phyloP scores from a whole-genome alignment of 441 rosid species.

The Erysimum pusillum region DNA sequence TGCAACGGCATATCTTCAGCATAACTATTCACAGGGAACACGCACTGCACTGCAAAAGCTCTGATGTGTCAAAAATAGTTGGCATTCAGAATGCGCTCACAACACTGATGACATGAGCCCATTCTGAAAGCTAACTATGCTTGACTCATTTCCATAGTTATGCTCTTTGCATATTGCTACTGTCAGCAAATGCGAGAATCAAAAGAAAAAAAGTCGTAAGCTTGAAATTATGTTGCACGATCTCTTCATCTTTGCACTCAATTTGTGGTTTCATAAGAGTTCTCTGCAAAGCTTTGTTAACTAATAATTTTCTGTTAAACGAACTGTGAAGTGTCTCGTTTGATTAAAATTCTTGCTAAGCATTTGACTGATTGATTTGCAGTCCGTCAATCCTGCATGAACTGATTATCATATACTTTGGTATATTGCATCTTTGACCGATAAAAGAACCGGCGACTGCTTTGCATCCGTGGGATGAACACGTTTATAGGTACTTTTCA shows the following conservation, averaged over 20 bases:
- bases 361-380: conserved; percentile 14
- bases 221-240: conserved; percentile 2
- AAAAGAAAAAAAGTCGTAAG: conserved; percentile 1
- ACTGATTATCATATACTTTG: not conserved
- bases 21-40: conserved; percentile 9
- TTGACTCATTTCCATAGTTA: conserved; percentile 17
- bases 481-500: conserved; percentile 15
- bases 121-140: conserved; percentile 8
- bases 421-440: conserved; percentile 12
- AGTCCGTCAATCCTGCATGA: not conserved
- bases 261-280: conserved; percentile 1
- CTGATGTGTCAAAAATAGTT: conserved; percentile 9
- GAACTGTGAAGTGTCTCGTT: conserved; percentile 13
- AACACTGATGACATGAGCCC: not conserved
- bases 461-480: conserved; percentile 1
- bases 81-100: conserved; percentile 24
- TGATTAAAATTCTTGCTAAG: conserved; percentile 23
- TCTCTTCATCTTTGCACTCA: conserved; percentile 2
- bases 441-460: conserved; percentile 9
- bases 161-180: conserved; percentile 7
- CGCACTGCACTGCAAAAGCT: conserved; percentile 16
- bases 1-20: conserved; percentile 13
- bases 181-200: conserved; percentile 1
- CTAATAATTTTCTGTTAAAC: not conserved
- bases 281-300: not conserved